Evolutionary conservation across 2,329 filamentous ascomycete genomes (phyloP).

Genomic region (Sporothrix luriei): DNA sequence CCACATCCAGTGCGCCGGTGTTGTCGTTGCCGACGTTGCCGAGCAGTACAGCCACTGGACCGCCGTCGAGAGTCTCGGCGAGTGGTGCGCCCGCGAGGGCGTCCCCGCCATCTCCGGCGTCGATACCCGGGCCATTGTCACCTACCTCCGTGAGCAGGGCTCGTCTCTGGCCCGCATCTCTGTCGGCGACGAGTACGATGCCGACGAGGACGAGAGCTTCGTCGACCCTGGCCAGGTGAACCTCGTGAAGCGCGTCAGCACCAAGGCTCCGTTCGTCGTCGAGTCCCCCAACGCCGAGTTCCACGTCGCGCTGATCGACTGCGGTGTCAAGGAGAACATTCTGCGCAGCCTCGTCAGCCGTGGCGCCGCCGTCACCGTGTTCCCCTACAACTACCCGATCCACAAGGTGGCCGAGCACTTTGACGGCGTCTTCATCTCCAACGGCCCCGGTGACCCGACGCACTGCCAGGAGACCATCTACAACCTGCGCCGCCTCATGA

Average conservation of each 20-base stretch:
- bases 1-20: conserved; percentile 92
- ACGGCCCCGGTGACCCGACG: conserved; percentile 95
- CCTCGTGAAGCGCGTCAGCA: conserved; percentile 92
- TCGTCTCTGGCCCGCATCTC: conserved; percentile 94
- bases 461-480: conserved; percentile 95
- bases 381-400: conserved; percentile 96
- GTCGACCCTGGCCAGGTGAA: conserved; percentile 96
- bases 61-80: conserved; percentile 85
- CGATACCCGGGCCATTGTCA: conserved; percentile 95
- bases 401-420: conserved; percentile 98
- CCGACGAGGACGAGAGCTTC: conserved; percentile 95
- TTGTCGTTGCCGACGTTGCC: conserved; percentile 94
- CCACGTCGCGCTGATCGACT: conserved; percentile 94
- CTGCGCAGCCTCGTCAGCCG: conserved; percentile 90
- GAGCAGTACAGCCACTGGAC: conserved; percentile 98
- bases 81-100: conserved; percentile 96
- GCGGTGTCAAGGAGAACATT: conserved; percentile 99
- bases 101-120: conserved; percentile 96
- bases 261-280: conserved; percentile 96
- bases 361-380: conserved; percentile 88
- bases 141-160: conserved; percentile 91
- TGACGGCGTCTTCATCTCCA: conserved; percentile 98
- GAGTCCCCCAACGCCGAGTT: conserved; percentile 79
- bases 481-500: conserved; percentile 88
- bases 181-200: conserved; percentile 96